These are phyloP conservation scores for Fusarium sp. DNA, from an alignment of 2,329 filamentous ascomycete genomes.

Conservation along the genomic window DNA sequence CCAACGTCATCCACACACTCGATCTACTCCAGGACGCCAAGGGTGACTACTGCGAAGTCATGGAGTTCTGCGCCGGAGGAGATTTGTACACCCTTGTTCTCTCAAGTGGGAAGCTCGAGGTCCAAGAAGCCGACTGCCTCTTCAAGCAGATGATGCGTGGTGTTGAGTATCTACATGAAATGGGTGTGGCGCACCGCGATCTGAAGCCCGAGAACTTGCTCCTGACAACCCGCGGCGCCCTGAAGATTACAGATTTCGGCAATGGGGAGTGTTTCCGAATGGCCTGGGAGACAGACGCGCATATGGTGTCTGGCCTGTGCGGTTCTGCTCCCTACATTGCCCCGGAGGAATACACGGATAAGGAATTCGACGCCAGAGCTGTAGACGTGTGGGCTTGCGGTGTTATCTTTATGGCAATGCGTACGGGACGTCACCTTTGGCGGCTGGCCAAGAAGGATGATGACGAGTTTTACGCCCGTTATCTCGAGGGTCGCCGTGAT, in stretches of 20 bases:
- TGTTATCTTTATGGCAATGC: constrained; percentile 99
- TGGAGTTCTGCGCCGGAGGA: constrained; percentile 98
- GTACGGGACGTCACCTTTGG: constrained; percentile 95
- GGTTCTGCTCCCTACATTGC: constrained; percentile 98
- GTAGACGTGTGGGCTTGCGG: constrained; percentile 98
- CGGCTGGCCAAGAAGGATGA: constrained; percentile 96
- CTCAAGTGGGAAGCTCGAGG: constrained; percentile 89
- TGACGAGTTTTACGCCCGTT: constrained; percentile 96
- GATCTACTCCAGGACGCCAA: constrained; percentile 96
- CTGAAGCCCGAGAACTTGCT: constrained; percentile 97
- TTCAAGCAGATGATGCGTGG: constrained; percentile 99
- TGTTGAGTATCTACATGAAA: constrained; percentile 98
- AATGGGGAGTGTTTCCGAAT: constrained; percentile 99
- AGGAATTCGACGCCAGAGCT: constrained; percentile 96
- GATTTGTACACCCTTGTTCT: constrained; percentile 95
- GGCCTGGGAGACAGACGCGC: constrained; percentile 98
- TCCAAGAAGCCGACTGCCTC: constrained; percentile 94
- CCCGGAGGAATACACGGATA: constrained; percentile 94
- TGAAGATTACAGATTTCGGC: constrained; percentile 99
- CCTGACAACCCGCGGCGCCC: constrained; percentile 87
- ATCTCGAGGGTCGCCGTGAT: constrained; percentile 90
- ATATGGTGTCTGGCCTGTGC: constrained; percentile 97
- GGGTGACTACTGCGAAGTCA: constrained; percentile 98
- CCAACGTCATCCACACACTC: constrained; percentile 97
- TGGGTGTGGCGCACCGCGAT: constrained; percentile 97